phyloP scores from a whole-genome alignment of 2,329 filamentous ascomycete species.

The Colletotrichum sp. region DNA sequence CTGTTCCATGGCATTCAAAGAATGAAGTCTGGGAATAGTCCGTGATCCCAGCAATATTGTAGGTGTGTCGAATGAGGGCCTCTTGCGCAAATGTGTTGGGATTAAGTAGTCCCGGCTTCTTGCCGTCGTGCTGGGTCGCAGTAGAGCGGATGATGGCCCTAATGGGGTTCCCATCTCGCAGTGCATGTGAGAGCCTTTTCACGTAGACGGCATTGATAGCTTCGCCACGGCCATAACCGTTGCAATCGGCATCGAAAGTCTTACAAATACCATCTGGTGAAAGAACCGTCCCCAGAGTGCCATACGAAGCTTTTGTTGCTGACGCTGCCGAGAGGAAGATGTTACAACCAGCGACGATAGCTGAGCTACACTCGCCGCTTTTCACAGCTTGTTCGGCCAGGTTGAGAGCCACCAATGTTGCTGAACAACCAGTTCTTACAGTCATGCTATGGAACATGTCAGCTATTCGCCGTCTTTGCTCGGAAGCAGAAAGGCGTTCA shows the following conservation, averaged over 20 bases:
- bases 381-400: constrained; percentile 32
- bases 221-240: constrained; percentile 48
- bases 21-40: constrained; percentile 27
- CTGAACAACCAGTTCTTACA: constrained; percentile 39
- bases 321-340: constrained; percentile 27
- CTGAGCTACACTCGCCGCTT: constrained; percentile 28
- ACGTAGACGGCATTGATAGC: constrained; percentile 41
- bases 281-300: constrained; percentile 26
- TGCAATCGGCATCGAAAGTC: constrained; percentile 41
- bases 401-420: constrained; percentile 33
- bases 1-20: constrained; percentile 49
- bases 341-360: constrained; percentile 35
- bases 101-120: constrained; percentile 36
- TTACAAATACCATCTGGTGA: constrained; percentile 28
- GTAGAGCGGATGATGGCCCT: constrained; percentile 32
- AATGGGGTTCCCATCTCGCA: constrained; percentile 42
- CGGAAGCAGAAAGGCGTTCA: background rate
- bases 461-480: background rate
- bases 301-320: constrained; percentile 22
- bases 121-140: constrained; percentile 39
- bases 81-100: constrained; percentile 35
- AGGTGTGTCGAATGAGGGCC: constrained; percentile 29
- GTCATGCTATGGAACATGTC: constrained; percentile 29
- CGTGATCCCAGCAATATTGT: constrained; percentile 22
- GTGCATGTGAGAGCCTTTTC: constrained; percentile 43